Percentiles rank a stretch among this genome's conserved stretches.
These are phyloP conservation scores for Strigomonas oncopelti DNA, from an alignment of 208 protist genomes.

Conservation along the genomic window DNA sequence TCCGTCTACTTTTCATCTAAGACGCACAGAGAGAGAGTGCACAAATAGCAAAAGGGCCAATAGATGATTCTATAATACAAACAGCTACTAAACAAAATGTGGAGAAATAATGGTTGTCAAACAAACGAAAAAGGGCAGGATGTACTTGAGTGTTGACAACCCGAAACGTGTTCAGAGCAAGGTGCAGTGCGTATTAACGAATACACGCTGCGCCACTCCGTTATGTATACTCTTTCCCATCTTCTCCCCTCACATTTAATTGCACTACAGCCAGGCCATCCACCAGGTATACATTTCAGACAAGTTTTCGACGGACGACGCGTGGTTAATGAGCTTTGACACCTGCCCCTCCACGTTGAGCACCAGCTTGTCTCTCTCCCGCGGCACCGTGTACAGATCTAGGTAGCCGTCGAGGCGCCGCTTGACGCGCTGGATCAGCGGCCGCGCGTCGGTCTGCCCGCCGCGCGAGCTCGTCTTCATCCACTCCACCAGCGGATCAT, in stretches of 20 bases:
- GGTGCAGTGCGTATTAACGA: background rate
- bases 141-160: background rate
- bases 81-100: background rate
- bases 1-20: too few relatives aligned
- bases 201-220: too few relatives aligned
- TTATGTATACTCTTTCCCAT: background rate
- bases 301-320: conserved; percentile 89
- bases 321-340: conserved; percentile 89
- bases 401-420: conserved; percentile 79
- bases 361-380: conserved; percentile 59
- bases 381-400: conserved; percentile 60
- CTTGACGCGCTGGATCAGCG: conserved; percentile 65
- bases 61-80: background rate
- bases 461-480: conserved; percentile 18
- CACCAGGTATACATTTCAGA: conserved; percentile 96
- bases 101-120: background rate
- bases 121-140: background rate
- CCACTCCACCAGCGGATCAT: conserved; percentile 97
- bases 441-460: conserved; percentile 34
- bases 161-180: too few relatives aligned
- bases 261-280: conserved; percentile 90
- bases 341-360: conserved; percentile 92
- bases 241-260: background rate
- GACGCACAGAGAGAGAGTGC: too few relatives aligned
- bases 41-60: too few relatives aligned